phyloP scores from a whole-genome alignment of 352 stramenopile species.

The Globisporangium paroecandrum region DNA sequence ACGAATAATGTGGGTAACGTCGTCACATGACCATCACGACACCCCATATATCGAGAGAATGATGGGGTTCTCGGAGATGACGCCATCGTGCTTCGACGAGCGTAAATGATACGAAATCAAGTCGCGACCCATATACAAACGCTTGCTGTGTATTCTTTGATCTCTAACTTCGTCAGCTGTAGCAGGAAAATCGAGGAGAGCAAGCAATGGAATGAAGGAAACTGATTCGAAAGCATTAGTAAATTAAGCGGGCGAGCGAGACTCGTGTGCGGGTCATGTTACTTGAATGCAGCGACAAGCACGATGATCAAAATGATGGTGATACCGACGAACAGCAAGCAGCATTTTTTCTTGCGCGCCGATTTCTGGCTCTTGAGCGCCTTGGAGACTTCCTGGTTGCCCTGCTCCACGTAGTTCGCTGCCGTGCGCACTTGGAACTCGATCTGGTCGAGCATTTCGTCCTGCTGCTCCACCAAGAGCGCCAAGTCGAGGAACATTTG shows the following conservation, averaged over 20 bases:
- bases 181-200: neutral
- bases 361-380: constrained; percentile 96
- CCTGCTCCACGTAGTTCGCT: constrained; percentile 96
- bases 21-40: neutral
- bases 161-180: neutral
- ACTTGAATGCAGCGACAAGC: constrained; percentile 66
- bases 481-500: constrained; percentile 99
- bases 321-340: constrained; percentile 74
- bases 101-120: constrained; percentile 1
- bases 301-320: constrained; percentile 80
- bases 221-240: neutral
- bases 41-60: neutral
- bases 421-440: constrained; percentile 94
- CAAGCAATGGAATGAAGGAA: neutral
- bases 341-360: constrained; percentile 97
- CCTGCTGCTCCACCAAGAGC: constrained; percentile 96
- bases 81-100: neutral
- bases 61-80: neutral
- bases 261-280: constrained; percentile 14
- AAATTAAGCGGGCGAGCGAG: neutral
- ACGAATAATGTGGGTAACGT: neutral
- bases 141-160: neutral
- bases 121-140: neutral
- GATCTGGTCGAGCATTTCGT: constrained; percentile 98
- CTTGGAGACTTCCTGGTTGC: constrained; percentile 93